Evolutionary conservation across 768 basidiomycete species (phyloP).

Genomic region (Amanita molliuscula): DNA sequence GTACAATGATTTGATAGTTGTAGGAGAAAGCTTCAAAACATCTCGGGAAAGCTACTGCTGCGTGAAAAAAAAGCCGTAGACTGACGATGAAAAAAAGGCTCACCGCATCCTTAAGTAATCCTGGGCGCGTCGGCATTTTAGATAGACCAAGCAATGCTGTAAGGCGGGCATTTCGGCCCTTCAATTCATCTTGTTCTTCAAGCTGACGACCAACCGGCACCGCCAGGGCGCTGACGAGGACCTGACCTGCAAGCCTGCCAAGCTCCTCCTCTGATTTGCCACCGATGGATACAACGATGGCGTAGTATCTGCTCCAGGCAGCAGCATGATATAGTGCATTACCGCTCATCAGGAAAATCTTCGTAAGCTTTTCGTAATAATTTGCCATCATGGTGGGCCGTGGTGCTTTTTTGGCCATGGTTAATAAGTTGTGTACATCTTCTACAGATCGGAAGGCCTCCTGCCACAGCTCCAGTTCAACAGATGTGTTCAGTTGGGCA

Average conservation of each 20-base stretch:
- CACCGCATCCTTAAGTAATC: slow-evolving; percentile 81
- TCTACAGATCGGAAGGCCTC: slow-evolving; percentile 98
- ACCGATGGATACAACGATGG: slow-evolving; percentile 59
- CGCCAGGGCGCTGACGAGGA: slow-evolving; percentile 85
- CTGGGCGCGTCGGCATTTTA: slow-evolving; percentile 79
- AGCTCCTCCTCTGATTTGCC: slow-evolving; percentile 73
- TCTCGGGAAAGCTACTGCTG: slow-evolving; percentile 60
- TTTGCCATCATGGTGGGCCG: slow-evolving; percentile 96
- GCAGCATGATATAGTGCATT: slow-evolving; percentile 95
- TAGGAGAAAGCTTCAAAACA: slow-evolving; percentile 71
- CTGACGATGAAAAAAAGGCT: slow-evolving; percentile 18
- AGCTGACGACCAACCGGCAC: slow-evolving; percentile 70
- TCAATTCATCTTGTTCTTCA: slow-evolving; percentile 35
- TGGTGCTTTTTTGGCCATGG: slow-evolving; percentile 86
- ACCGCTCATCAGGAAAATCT: slow-evolving; percentile 92
- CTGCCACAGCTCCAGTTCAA: slow-evolving; percentile 98
- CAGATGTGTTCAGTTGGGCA: slow-evolving; percentile 90
- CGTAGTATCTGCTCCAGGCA: slow-evolving; percentile 84
- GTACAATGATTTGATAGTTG: slow-evolving; percentile 69
- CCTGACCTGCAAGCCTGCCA: slow-evolving; percentile 77
- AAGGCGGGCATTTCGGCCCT: slow-evolving; percentile 65
- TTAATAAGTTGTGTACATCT: slow-evolving; percentile 93
- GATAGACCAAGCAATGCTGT: slow-evolving; percentile 78
- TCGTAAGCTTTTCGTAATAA: slow-evolving; percentile 96
- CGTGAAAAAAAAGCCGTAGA: slow-evolving; percentile 6